Percentiles rank a stretch among this genome's conserved stretches.
These are phyloP conservation scores for Alternaria sp. DNA, from an alignment of 2,329 filamentous ascomycete genomes.

Conservation along the genomic window DNA sequence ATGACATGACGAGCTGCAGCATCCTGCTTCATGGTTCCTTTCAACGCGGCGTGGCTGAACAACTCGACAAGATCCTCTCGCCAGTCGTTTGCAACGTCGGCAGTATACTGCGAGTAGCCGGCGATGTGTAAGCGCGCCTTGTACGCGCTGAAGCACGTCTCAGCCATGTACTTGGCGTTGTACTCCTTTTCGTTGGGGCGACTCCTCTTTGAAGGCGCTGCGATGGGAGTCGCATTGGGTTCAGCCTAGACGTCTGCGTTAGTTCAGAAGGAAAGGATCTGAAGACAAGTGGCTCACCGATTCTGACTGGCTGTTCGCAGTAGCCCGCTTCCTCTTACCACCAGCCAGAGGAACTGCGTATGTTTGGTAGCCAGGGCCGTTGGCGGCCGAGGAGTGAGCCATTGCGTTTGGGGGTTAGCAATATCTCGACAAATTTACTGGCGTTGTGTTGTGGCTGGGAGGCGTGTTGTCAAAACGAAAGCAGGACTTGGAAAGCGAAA, in stretches of 20 bases:
- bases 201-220: not conserved
- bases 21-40: not conserved
- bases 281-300: not conserved
- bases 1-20: conserved; percentile 3
- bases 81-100: not conserved
- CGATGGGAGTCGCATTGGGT: not conserved
- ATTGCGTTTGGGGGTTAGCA: not conserved
- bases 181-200: not conserved
- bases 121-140: not conserved
- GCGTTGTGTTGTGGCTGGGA: not conserved
- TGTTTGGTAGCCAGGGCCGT: not conserved
- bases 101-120: not conserved
- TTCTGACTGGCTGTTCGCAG: not conserved
- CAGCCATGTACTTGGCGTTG: conserved; percentile 14
- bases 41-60: conserved; percentile 1
- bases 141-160: conserved; percentile 5
- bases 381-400: not conserved
- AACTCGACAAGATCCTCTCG: conserved; percentile 3
- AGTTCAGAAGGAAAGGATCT: not conserved
- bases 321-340: conserved; percentile 3
- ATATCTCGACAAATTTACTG: not conserved
- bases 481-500: not conserved
- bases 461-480: not conserved
- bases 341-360: not conserved
- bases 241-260: not conserved